phyloP scores from a whole-genome alignment of 805 yeast species.

The Spathaspora arborariae region DNA sequence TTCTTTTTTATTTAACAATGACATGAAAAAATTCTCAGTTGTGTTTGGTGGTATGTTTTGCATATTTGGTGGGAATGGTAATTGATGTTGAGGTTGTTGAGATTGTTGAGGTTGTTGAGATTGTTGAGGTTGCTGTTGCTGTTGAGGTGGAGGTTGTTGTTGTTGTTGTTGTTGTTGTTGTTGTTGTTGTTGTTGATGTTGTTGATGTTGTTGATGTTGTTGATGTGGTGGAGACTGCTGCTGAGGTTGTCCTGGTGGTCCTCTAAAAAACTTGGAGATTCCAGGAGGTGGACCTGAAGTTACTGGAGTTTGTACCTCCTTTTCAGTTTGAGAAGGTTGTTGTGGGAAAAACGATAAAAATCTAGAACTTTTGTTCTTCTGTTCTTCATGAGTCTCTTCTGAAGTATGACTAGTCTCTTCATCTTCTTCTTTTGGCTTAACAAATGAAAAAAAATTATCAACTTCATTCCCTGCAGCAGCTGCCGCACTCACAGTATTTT shows the following conservation, averaged over 20 bases:
- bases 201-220: conserved; percentile 3
- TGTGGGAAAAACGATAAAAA: conserved; percentile 32
- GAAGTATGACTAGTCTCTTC: conserved; percentile 4
- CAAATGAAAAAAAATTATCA: conserved; percentile 41
- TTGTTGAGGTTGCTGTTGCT: conserved; percentile 10
- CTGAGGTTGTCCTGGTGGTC: not conserved
- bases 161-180: conserved; percentile 7
- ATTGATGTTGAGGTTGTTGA: conserved; percentile 7
- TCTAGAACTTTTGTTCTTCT: conserved; percentile 29
- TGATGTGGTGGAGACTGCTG: conserved; percentile 1
- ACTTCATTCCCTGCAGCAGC: conserved; percentile 39
- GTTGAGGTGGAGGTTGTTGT: conserved; percentile 11
- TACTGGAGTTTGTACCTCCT: no score
- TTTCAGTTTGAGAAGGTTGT: no score
- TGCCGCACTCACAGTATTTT: conserved; percentile 13
- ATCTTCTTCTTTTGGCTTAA: conserved; percentile 23
- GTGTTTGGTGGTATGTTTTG: conserved; percentile 6
- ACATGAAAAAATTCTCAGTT: conserved; percentile 46
- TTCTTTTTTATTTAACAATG: conserved; percentile 38
- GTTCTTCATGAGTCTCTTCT: not conserved
- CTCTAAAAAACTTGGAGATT: conserved; percentile 8
- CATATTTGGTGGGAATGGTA: conserved; percentile 1
- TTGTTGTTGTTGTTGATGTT: conserved; percentile 1
- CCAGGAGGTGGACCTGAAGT: conserved; percentile 11
- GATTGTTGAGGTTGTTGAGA: conserved; percentile 10